Conservation (phyloP, 2,329 filamentous ascomycete genomes). For the Ophiostoma tasmaniense region DNA sequence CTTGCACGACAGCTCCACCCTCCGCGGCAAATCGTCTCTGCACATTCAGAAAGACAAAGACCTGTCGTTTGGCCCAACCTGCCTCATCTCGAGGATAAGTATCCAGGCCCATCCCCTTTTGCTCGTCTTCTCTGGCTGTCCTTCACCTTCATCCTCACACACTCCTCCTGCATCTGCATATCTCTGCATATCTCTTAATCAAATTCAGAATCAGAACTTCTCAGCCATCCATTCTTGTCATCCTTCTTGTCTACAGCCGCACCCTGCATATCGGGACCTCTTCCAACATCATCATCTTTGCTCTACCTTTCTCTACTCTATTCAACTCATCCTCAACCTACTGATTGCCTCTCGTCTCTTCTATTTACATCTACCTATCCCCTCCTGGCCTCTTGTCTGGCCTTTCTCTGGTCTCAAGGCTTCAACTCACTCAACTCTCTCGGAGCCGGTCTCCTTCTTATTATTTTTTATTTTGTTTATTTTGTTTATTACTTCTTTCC, state of each 20-base stretch:
- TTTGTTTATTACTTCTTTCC: background rate
- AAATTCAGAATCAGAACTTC: background rate
- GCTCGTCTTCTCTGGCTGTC: conserved; percentile 8
- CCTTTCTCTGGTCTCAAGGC: background rate
- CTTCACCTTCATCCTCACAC: conserved; percentile 8
- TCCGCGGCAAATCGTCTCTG: conserved; percentile 3
- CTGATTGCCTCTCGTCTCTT: background rate
- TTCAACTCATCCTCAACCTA: too few relatives aligned
- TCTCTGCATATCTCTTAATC: background rate
- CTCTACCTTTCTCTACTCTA: background rate
- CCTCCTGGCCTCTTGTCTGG: background rate
- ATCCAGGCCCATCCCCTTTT: conserved; percentile 9
- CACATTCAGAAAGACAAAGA: background rate
- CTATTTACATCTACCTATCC: conserved; percentile 3
- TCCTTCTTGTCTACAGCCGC: background rate
- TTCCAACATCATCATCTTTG: background rate
- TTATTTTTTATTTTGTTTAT: background rate
- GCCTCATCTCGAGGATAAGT: conserved; percentile 20
- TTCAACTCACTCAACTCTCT: background rate
- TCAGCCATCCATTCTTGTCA: background rate
- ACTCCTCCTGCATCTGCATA: background rate
- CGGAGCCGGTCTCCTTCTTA: conserved; percentile 4
- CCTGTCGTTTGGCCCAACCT: conserved; percentile 18
- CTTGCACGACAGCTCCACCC: background rate
- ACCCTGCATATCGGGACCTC: background rate